A percentile compares a stretch with the other conserved stretches of the same genome.
Evolutionary conservation across 371 early-diverging fungal genomes (phyloP).

Genomic region (Catenaria anguillulae): DNA sequence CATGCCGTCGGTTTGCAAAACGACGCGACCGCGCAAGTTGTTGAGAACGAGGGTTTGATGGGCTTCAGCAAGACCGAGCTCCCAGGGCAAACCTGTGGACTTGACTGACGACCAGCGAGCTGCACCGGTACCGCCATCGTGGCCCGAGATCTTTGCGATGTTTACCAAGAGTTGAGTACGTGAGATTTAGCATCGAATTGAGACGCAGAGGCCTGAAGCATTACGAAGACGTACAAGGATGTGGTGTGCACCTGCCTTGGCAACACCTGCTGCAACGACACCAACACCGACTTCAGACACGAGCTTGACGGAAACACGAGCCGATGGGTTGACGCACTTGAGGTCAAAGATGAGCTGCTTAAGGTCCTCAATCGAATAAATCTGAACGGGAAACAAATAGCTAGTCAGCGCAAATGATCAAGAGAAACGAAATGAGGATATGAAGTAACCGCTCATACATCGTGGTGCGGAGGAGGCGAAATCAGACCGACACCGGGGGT

Average conservation of each 20-base stretch:
- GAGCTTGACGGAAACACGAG: constrained; percentile 89
- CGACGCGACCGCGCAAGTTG: constrained; percentile 83
- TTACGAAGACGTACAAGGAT: constrained; percentile 60
- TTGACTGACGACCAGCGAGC: constrained; percentile 95
- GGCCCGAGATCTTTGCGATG: constrained; percentile 30
- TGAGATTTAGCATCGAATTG: background rate
- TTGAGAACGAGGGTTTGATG: constrained; percentile 92
- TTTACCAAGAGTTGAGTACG: background rate
- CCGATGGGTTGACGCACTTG: constrained; percentile 76
- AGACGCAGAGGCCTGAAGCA: too few species aligned
- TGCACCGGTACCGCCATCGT: constrained; percentile 97
- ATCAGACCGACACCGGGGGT: constrained; percentile 91
- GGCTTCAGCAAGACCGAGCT: constrained; percentile 90
- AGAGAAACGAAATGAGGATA: background rate
- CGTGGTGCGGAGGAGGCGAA: constrained; percentile 94
- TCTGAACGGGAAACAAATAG: too few species aligned
- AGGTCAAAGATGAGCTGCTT: constrained; percentile 94
- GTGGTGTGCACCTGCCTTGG: constrained; percentile 92
- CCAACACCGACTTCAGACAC: constrained; percentile 94
- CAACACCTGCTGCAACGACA: constrained; percentile 90
- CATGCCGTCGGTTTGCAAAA: constrained; percentile 93
- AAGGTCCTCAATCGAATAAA: constrained; percentile 57
- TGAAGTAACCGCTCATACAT: constrained; percentile 73
- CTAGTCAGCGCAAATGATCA: background rate
- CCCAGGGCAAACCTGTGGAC: constrained; percentile 95